Base-by-base conservation (phyloP, 768 basidiomycete genomes). In the Pleurotus eryngii region DNA sequence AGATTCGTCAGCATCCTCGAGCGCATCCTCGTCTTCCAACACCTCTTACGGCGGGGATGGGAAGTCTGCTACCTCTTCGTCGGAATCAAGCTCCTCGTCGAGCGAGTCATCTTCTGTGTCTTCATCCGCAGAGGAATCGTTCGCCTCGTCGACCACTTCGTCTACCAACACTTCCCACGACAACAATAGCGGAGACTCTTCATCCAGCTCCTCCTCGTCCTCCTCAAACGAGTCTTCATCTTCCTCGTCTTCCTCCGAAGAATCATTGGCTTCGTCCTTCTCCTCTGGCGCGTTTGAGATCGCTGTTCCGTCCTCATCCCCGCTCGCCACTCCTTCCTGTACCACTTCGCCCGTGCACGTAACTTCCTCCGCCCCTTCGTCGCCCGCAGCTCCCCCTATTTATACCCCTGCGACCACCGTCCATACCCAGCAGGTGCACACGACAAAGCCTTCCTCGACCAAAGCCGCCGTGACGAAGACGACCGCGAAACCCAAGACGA, bases 191-290 rank as follows among this genome's bases (percentile, higher is more conserved):
- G 30, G 26, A 8, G 39, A 42, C 20, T 54, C 51, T 30, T 54
- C 51, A 5, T 54, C 46, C 3, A 20, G 37, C 4, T 40, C 51
- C 8, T 40, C 27, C 30, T 51, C 49, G 0, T 51, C 49, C 12
- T 37, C 24, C 0, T 51, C 49, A 37, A 35, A 51, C 4, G 26
- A 22, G 12, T 22, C 49, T 7, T 17, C 49, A 4, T 30, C 49
- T 17, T 51, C 49, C 9, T 30, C 49, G 7, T 54, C 51, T 4
- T 54, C 51, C n/a, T 40, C 51, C 12, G 35, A 54, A 26, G 51
- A 54, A 54, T 54, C 51, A 12, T 40, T 35, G 4, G 3, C 51
- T 22, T 54, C 51, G 35, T 54, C 51, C 4, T 39, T 24, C 39
- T 53, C 38, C 17, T 54, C 51, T 42, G 37, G 37, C 7, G 51